Evolutionary conservation across 257 asterid genomes (phyloP), one percentile per base, ranked within the genome.

Genomic region (Solanum pennellii): DNA sequence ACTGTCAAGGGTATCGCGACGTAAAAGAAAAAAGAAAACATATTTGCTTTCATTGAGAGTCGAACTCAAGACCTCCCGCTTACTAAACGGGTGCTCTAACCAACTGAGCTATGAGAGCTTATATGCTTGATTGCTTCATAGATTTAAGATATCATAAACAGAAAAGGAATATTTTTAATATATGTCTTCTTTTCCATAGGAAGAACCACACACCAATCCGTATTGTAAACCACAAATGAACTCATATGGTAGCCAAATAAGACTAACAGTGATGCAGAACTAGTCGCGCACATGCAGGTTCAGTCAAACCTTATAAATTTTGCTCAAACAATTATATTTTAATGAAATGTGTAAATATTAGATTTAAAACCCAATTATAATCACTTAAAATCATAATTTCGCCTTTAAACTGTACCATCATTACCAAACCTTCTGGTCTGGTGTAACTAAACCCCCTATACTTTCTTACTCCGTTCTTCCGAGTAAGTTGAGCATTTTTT

Each of bases 31-130:
- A 56, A 56, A 2, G 12, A 47, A 45, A 3, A 45, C 2, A 60
- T 10, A 9, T 23, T 23, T 62, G 74, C 91, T 91, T 86, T 88
- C 90, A 89, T 88, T 91, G 91, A 88, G 90, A 91, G 91, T 91
- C 5, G 88, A 89, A 91, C 90, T 91, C 90, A 88, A 87, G 90
- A 91, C 93, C 92, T 89, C 90, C 90, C 89, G 90, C 91, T 89
- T 87, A 89, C 92, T 89, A 89, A 89, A 89, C 92, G 89, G 90
- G 90, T 91, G 92, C 91, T 88, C 92, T 91, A 91, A 89, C 92
- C 93, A 91, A 88, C 92, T 89, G 93, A 88, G 93, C 91, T 88
- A 91, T 89, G 90, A 56, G 65, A 56, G 65, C 25, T 2, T n/a
- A 18, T 56, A 56, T 56, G 65, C 4, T 20, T 3, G 12, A 20